phyloP scores from a whole-genome alignment of 2,329 filamentous ascomycete species.

The Cryphonectria carpinicola region DNA sequence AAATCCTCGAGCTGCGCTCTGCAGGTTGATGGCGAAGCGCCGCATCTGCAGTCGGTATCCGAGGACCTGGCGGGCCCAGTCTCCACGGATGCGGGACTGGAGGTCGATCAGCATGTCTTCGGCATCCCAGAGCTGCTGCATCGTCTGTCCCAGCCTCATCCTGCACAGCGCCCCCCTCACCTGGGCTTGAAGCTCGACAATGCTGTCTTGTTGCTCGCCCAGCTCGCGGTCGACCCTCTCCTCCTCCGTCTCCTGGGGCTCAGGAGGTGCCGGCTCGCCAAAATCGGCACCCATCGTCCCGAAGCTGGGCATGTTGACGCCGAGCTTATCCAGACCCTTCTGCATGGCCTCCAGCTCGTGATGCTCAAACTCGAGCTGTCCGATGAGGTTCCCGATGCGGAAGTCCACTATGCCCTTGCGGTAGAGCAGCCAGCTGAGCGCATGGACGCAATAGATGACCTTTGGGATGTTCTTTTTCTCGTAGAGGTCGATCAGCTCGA shows the following conservation, averaged over 20 bases:
- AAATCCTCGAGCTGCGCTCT: constrained; percentile 78
- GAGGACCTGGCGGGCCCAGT: constrained; percentile 82
- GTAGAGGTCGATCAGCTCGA: constrained; percentile 96
- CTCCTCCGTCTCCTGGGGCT: constrained; percentile 85
- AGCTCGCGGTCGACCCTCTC: constrained; percentile 84
- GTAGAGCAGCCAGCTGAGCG: constrained; percentile 94
- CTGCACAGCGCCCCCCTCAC: constrained; percentile 79
- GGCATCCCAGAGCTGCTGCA: constrained; percentile 88
- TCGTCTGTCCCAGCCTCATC: constrained; percentile 75
- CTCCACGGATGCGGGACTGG: constrained; percentile 84
- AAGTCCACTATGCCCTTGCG: constrained; percentile 95
- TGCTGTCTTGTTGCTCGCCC: constrained; percentile 70
- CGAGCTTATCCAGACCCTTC: constrained; percentile 93
- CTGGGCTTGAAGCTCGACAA: constrained; percentile 85
- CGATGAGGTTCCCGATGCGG: constrained; percentile 93
- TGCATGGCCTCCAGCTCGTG: constrained; percentile 97
- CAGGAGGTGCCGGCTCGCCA: constrained; percentile 70
- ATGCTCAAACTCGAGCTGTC: constrained; percentile 95
- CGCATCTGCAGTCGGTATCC: constrained; percentile 84
- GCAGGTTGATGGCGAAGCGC: constrained; percentile 79
- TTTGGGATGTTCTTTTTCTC: constrained; percentile 99
- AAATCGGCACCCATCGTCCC: constrained; percentile 97
- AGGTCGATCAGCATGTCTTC: constrained; percentile 80
- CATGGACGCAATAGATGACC: constrained; percentile 98
- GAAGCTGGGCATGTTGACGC: constrained; percentile 95